Evolutionary conservation across 495 filamentous ascomycete genomes (phyloP).

Genomic region (Hypoxylon crocopeplum): DNA sequence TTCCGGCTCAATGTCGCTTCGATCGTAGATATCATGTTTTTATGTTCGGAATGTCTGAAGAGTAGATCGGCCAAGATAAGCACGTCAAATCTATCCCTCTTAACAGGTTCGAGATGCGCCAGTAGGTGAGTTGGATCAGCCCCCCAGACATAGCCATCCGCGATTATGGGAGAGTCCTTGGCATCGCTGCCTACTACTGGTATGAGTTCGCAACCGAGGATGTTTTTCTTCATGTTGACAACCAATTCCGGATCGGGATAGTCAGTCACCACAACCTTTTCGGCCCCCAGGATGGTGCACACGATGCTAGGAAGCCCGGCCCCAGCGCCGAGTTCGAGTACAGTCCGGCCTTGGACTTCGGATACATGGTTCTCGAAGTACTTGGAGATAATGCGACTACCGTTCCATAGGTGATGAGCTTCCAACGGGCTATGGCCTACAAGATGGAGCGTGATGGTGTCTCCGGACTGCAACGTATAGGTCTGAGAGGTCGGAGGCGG

Average conservation of each 20-base stretch:
- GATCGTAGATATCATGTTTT: constrained; percentile 74
- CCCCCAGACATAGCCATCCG: constrained; percentile 84
- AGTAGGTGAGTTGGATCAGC: constrained; percentile 59
- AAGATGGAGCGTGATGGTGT: constrained; percentile 73
- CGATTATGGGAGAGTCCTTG: constrained; percentile 45
- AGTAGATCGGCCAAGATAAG: constrained; percentile 87
- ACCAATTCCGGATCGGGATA: constrained; percentile 85
- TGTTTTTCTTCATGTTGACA: constrained; percentile 75
- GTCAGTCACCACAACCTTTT: constrained; percentile 79
- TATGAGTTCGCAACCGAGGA: constrained; percentile 53
- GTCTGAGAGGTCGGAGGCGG: constrained; percentile 70
- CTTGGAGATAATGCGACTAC: constrained; percentile 71
- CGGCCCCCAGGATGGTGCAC: constrained; percentile 72
- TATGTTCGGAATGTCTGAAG: constrained; percentile 87
- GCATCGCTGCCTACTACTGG: constrained; percentile 12
- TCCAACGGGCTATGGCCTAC: constrained; percentile 92
- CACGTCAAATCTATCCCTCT: constrained; percentile 68
- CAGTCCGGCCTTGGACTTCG: constrained; percentile 65
- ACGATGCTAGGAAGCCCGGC: constrained; percentile 85
- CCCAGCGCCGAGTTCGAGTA: constrained; percentile 90
- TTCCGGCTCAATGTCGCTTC: constrained; percentile 63
- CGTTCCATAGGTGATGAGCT: constrained; percentile 94
- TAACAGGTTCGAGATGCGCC: constrained; percentile 48
- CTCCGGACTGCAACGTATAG: constrained; percentile 71
- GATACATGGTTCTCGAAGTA: constrained; percentile 74